These are phyloP conservation scores for Metarhizium anisopliae DNA, from an alignment of 2,329 filamentous ascomycete species.

Conservation along the genomic window DNA sequence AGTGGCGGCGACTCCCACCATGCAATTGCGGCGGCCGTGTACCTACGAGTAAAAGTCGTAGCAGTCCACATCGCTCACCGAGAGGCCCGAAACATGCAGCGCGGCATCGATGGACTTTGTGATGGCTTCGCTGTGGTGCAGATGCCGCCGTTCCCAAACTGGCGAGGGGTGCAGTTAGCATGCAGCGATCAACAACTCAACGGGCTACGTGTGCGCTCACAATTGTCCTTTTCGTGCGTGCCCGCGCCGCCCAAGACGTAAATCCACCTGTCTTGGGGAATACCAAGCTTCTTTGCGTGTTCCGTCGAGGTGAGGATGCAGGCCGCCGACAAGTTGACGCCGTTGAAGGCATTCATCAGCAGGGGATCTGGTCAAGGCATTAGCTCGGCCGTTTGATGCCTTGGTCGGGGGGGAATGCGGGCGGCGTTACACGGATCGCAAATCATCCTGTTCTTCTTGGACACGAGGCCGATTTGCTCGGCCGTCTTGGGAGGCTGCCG, in stretches of 20 bases:
- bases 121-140: slow-evolving; percentile 48
- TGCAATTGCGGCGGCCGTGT: background rate
- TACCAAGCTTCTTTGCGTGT: slow-evolving; percentile 42
- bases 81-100: slow-evolving; percentile 36
- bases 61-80: slow-evolving; percentile 44
- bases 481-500: slow-evolving; percentile 34
- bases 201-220: slow-evolving; percentile 18
- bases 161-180: background rate
- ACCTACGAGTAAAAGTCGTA: slow-evolving; percentile 54
- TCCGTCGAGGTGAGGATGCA: slow-evolving; percentile 50
- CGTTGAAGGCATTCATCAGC: slow-evolving; percentile 65
- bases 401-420: background rate
- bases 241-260: slow-evolving; percentile 57
- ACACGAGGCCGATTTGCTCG: slow-evolving; percentile 43
- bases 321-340: slow-evolving; percentile 53
- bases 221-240: slow-evolving; percentile 46
- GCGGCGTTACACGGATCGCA: slow-evolving; percentile 51
- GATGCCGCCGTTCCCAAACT: slow-evolving; percentile 57
- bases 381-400: background rate
- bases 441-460: slow-evolving; percentile 55
- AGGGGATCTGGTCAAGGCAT: slow-evolving; percentile 42
- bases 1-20: background rate
- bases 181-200: background rate
- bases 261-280: slow-evolving; percentile 49
- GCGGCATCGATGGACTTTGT: slow-evolving; percentile 46